phyloP scores from a whole-genome alignment of 1,284 basidiomycete genomes.

The Ceratobasidium papillatum region DNA sequence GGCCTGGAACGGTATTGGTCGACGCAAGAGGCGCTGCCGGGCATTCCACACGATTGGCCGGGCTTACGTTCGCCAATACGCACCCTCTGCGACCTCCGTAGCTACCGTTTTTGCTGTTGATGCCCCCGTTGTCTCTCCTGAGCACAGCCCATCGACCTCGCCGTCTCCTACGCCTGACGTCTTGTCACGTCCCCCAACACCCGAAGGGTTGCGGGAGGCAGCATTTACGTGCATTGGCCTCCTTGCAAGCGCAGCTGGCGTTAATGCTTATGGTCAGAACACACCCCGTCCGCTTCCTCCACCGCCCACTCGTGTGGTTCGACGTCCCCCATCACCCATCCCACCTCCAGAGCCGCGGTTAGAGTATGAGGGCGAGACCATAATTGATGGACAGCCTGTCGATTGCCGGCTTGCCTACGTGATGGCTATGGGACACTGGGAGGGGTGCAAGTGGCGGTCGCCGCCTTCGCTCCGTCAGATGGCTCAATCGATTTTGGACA shows the following conservation, averaged over 20 bases:
- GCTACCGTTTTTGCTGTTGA: background rate
- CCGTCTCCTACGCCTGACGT: background rate
- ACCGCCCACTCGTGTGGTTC: background rate
- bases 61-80: background rate
- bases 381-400: background rate
- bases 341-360: background rate
- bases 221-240: background rate
- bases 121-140: too few species aligned
- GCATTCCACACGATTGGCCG: background rate
- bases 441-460: background rate
- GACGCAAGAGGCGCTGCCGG: background rate
- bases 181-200: background rate
- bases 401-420: background rate
- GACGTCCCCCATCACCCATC: background rate
- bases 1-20: background rate
- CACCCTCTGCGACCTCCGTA: background rate
- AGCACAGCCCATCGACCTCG: background rate
- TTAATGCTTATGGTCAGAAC: slow-evolving; percentile 1
- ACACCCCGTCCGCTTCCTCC: slow-evolving; percentile 1
- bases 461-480: background rate
- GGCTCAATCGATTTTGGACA: background rate
- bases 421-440: background rate
- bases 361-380: background rate
- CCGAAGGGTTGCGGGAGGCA: background rate
- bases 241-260: background rate